Base-by-base conservation (phyloP, 345 rosid species). In the Chamaenerion angustifolium region DNA sequence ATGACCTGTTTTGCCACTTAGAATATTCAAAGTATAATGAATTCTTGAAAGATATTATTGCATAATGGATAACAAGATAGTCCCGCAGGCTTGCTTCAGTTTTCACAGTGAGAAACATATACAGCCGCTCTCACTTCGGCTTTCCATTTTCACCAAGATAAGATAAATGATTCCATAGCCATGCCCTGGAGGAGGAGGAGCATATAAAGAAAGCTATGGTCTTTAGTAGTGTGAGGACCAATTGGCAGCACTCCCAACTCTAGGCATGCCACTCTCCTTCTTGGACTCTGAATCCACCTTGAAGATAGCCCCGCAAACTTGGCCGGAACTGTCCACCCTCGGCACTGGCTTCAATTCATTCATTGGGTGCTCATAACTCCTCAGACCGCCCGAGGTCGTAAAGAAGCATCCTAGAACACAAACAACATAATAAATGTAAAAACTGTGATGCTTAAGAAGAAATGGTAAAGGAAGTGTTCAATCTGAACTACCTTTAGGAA, bases 341-440 rank as follows among this genome's bases (percentile, higher is more conserved):
- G 95, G 98, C 52, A 81, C 76, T 0, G 96, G 78, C 83, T 90
- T 90, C 76, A 90, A 54, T 75, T 83, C 95, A 57, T 86, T 75
- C 56, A 73, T 31, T 1, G 98, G 98, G 67, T 75, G 80, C 75
- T 83, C 95, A 13, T 56, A 90, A 74, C 95, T 90, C 81, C 92
- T 83, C 71, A 90, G 64, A 51, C 98, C 98, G 56, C 98, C 89
- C 43, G 95, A 78, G 48, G 83, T 71, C 2, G 98, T 81, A 57
- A 86, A 90, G 77, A 90, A 86, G 77, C 98, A 90, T 21, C 87
- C 96, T 90, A 67, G n/a, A 49, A 53, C n/a, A 21, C 54, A 19
- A 44, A 10, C 47, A 56, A 25, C 55, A 62, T 46, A 62, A 50
- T 56, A 48, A 31, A 31, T 31, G 8, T 31, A 31, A 21, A 4